Percentiles rank a stretch among this genome's conserved stretches.
Conservation (phyloP, 129 eudicot genomes). For the Saposhnikovia divaricata region DNA sequence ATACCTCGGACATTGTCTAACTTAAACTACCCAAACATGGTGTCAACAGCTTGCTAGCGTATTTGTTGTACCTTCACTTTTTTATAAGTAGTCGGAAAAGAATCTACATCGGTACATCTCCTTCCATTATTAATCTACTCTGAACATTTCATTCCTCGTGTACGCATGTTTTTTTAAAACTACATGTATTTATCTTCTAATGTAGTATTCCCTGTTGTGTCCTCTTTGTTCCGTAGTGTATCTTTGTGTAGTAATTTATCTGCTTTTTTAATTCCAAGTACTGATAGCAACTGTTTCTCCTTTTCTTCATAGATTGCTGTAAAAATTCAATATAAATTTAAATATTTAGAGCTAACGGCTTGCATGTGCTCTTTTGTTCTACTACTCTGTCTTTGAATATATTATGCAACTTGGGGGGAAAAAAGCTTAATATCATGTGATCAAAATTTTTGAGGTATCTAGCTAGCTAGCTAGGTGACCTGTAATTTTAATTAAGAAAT, state of each 20-base stretch:
- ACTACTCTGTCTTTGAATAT: not conserved
- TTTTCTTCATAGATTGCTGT: not conserved
- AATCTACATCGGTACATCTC: too few relatives aligned
- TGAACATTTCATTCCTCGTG: too few relatives aligned
- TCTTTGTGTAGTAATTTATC: too few relatives aligned
- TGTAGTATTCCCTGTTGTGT: too few relatives aligned
- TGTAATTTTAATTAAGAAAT: not conserved
- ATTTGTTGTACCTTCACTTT: not conserved
- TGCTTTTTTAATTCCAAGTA: too few relatives aligned
- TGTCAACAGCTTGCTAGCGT: not conserved
- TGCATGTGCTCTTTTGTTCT: slow-evolving; percentile 3
- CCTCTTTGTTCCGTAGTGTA: too few relatives aligned
- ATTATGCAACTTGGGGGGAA: not conserved
- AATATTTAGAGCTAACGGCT: not conserved
- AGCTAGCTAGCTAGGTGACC: not conserved
- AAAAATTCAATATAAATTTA: not conserved
- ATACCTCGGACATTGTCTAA: not conserved
- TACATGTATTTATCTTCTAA: too few relatives aligned
- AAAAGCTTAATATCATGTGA: not conserved
- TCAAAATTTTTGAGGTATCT: not conserved
- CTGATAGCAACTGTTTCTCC: not conserved
- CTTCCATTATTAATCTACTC: too few relatives aligned
- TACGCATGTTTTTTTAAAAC: too few relatives aligned
- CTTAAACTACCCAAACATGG: not conserved
- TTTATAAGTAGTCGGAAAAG: not conserved